These are phyloP conservation scores for Agaricales sp. DNA, from an alignment of 1,284 basidiomycete species.

Conservation along the genomic window DNA sequence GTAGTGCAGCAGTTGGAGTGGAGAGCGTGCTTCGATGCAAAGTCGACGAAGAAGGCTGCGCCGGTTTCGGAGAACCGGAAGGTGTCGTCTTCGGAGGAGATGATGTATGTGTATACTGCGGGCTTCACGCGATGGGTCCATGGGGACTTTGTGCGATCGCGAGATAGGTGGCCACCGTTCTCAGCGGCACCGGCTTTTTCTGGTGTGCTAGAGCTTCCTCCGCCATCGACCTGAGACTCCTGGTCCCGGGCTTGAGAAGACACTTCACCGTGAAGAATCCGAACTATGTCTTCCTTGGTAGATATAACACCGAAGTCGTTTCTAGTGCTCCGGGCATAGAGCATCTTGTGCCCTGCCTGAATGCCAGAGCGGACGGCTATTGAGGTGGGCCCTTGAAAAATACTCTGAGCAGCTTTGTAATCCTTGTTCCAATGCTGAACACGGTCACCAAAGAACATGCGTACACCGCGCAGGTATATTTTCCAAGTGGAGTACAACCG, in stretches of 20 bases:
- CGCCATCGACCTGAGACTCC: background rate
- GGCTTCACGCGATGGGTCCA: slow-evolving; percentile 55
- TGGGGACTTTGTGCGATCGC: slow-evolving; percentile 6
- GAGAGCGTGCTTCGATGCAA: slow-evolving; percentile 62
- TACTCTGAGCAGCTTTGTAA: slow-evolving; percentile 60
- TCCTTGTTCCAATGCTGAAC: slow-evolving; percentile 54
- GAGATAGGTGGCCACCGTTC: background rate
- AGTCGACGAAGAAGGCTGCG: slow-evolving; percentile 72
- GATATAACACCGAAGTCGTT: slow-evolving; percentile 56
- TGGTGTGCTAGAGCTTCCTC: background rate
- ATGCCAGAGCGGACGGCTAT: slow-evolving; percentile 56
- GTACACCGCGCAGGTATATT: slow-evolving; percentile 53
- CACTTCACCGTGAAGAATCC: slow-evolving; percentile 37
- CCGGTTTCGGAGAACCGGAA: slow-evolving; percentile 73
- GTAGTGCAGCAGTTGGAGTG: slow-evolving; percentile 41
- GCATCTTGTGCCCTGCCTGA: slow-evolving; percentile 57
- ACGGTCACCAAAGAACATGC: slow-evolving; percentile 46
- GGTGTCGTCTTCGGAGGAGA: slow-evolving; percentile 57
- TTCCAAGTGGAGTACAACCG: slow-evolving; percentile 78
- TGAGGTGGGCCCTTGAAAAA: slow-evolving; percentile 54
- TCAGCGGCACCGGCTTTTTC: background rate
- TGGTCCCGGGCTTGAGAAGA: slow-evolving; percentile 13
- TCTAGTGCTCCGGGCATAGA: slow-evolving; percentile 57
- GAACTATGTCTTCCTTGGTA: slow-evolving; percentile 31
- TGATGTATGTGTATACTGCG: slow-evolving; percentile 70